Conservation (phyloP, 495 filamentous ascomycete species). For the Aspergillus incahuasiensis region DNA sequence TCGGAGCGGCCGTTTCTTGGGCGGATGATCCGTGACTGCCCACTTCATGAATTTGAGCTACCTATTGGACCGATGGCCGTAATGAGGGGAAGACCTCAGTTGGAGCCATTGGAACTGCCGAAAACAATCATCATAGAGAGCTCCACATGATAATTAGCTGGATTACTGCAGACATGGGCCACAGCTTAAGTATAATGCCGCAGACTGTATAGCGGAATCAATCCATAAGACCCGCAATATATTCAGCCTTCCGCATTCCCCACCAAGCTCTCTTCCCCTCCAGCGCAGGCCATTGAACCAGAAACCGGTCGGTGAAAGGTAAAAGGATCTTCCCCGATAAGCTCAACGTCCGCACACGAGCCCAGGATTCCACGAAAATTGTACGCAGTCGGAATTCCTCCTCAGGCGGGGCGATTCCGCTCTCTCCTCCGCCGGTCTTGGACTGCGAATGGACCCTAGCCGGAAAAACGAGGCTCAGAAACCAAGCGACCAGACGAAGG, state of each 20-base stretch:
- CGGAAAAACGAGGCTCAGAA: slow-evolving; percentile 5
- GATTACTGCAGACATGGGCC: neutral
- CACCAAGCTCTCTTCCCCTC: slow-evolving; percentile 41
- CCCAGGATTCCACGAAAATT: slow-evolving; percentile 90
- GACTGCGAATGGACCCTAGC: neutral
- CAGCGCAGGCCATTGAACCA: slow-evolving; percentile 70
- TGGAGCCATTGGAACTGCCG: too few species aligned
- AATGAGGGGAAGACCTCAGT: neutral
- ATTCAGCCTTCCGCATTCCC: slow-evolving; percentile 40
- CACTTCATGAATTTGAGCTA: neutral
- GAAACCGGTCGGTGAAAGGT: slow-evolving; percentile 59
- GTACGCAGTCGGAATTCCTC: slow-evolving; percentile 53
- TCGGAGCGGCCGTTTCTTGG: slow-evolving; percentile 1
- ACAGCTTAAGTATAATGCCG: neutral
- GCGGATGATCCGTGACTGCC: slow-evolving; percentile 1
- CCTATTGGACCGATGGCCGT: neutral
- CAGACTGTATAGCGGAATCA: slow-evolving; percentile 12
- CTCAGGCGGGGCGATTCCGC: neutral
- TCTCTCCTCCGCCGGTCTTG: neutral
- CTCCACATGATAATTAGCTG: too few species aligned
- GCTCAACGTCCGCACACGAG: slow-evolving; percentile 72
- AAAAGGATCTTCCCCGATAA: slow-evolving; percentile 71
- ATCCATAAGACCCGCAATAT: slow-evolving; percentile 43
- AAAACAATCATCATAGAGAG: too few species aligned
- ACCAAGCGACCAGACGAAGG: slow-evolving; percentile 53